Conservation (phyloP, 1,139 yeast species). For the Geotrichum cucujoidarum region DNA sequence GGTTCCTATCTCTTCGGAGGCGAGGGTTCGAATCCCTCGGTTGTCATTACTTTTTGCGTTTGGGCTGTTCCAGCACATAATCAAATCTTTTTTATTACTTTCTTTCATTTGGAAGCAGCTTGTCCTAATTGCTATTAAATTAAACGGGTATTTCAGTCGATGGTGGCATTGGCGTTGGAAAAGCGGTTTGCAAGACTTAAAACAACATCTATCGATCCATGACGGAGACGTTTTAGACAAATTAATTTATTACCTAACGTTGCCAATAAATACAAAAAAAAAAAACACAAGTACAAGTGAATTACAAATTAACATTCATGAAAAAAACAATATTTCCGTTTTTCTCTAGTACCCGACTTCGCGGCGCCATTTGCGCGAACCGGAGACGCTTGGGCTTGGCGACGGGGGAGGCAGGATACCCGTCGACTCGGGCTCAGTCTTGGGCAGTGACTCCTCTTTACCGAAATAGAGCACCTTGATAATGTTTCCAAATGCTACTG, state of each 20-base stretch:
- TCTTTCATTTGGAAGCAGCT: no score
- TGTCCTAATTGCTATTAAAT: neutral
- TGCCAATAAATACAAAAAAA: no score
- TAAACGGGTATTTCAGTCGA: no score
- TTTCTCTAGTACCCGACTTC: slow-evolving; percentile 16
- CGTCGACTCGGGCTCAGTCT: slow-evolving; percentile 5
- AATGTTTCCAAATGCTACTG: slow-evolving; percentile 66
- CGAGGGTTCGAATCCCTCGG: slow-evolving; percentile 37
- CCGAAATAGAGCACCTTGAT: slow-evolving; percentile 72
- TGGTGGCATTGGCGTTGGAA: no score
- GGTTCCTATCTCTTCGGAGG: slow-evolving; percentile 37
- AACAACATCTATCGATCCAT: no score
- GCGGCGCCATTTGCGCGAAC: slow-evolving; percentile 16
- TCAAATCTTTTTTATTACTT: neutral
- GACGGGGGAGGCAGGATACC: slow-evolving; percentile 5
- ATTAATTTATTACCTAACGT: no score
- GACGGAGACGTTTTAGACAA: no score
- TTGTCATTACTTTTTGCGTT: slow-evolving; percentile 28
- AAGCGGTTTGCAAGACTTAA: no score
- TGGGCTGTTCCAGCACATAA: no score
- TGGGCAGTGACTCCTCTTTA: slow-evolving; percentile 40
- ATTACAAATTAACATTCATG: no score
- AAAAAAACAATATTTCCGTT: no score
- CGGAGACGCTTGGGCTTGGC: slow-evolving; percentile 9
- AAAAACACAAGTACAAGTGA: no score